A percentile compares a stretch with the other conserved stretches of the same genome.
Conservation (phyloP, 192 early-diverging fungal species). For the Linnemannia schmuckeri region DNA sequence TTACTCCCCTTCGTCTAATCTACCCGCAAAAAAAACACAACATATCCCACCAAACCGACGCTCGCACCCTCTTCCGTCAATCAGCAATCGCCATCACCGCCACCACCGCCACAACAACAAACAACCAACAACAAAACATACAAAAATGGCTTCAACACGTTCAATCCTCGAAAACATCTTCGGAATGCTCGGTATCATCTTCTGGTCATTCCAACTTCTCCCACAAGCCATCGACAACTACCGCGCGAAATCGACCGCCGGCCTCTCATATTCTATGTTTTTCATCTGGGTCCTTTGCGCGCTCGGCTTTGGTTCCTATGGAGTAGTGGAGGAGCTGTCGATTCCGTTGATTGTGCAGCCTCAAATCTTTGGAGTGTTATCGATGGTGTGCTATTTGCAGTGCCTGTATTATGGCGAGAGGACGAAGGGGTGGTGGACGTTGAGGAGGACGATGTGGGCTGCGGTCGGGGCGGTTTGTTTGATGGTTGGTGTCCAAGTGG, state of each 20-base stretch:
- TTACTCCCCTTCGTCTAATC: too few species aligned
- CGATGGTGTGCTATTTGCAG: constrained; percentile 52
- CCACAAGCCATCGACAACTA: constrained; percentile 65
- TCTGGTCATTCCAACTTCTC: constrained; percentile 66
- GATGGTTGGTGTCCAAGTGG: constrained; percentile 24
- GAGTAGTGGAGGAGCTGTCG: constrained; percentile 55
- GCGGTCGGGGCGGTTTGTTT: not conserved
- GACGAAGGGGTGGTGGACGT: constrained; percentile 3
- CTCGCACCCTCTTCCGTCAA: not conserved
- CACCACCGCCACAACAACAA: not conserved
- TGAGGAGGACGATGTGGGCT: not conserved
- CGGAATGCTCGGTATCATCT: constrained; percentile 59
- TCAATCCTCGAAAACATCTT: constrained; percentile 56
- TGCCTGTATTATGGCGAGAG: constrained; percentile 47
- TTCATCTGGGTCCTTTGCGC: constrained; percentile 57
- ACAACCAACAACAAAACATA: constrained; percentile 5
- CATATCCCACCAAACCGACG: not conserved
- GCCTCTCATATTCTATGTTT: constrained; percentile 58
- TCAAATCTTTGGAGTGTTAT: constrained; percentile 60
- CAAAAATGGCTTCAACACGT: constrained; percentile 45
- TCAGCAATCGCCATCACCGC: not conserved
- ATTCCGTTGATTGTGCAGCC: constrained; percentile 64
- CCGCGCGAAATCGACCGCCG: constrained; percentile 48
- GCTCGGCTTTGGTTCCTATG: constrained; percentile 57
- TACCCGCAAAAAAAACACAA: not conserved